phyloP scores from a whole-genome alignment of 1,139 yeast genomes.

The Lodderomyces orthopsilosis region DNA sequence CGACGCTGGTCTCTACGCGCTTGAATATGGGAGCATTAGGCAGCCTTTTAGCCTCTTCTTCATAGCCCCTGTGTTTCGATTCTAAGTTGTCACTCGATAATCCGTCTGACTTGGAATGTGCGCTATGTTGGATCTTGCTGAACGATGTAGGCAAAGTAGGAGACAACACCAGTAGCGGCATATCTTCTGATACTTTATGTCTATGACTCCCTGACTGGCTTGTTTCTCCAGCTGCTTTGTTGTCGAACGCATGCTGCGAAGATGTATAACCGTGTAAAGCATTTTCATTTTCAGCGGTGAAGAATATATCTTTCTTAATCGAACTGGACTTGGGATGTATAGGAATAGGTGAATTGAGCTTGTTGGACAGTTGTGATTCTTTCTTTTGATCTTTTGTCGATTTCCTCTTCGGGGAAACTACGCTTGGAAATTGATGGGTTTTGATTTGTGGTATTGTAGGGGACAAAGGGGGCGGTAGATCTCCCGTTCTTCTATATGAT shows the following conservation, averaged over 20 bases:
- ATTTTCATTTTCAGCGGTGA: too few relatives aligned
- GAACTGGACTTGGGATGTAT: conserved; percentile 10
- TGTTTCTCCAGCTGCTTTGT: neutral
- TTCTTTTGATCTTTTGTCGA: neutral
- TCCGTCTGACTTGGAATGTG: neutral
- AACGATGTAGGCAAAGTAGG: conserved; percentile 34
- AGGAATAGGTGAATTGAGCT: conserved; percentile 10
- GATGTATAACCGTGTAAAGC: too few relatives aligned
- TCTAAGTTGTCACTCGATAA: neutral
- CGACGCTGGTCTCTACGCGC: conserved; percentile 7
- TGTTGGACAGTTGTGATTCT: neutral
- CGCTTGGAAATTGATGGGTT: neutral
- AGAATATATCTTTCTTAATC: too few relatives aligned
- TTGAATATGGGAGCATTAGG: neutral
- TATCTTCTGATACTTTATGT: conserved; percentile 9
- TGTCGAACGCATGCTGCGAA: neutral
- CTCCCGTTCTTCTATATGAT: conserved; percentile 34
- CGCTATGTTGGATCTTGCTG: neutral
- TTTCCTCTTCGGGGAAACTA: neutral
- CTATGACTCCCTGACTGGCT: neutral
- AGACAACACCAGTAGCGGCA: conserved; percentile 32
- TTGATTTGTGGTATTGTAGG: conserved; percentile 35
- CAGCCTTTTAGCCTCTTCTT: neutral
- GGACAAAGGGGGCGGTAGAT: conserved; percentile 40
- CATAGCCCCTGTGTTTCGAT: neutral